Base-by-base conservation (phyloP, 371 early-diverging fungal genomes). In the Neoconidiobolus thromboides region DNA sequence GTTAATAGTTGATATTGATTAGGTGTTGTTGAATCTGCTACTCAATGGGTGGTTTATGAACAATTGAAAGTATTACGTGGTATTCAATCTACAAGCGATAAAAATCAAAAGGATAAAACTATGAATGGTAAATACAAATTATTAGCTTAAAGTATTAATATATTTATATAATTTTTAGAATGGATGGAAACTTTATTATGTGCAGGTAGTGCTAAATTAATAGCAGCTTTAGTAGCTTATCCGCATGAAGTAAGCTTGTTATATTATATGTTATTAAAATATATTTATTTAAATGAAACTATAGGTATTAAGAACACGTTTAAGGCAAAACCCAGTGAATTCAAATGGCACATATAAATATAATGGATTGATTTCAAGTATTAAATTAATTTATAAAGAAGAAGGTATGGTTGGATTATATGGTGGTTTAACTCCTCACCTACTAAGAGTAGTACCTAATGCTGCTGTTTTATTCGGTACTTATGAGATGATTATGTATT, bases 31-130 rank as follows among this genome's bases (percentile, higher is more conserved):
- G 95, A 96, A 64, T 81, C 86, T 5, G 87, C 92, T 0, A 79
- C 93, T 37, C 95, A 96, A 68, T 96, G 94, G 87, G 87, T 89
- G 55, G 78, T 87, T 38, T 96, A 96, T 68, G 97, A 96, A 66
- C 76, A 89, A 44, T 71, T 95, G 54, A 96, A 96, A 65, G 73
- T 62, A 36, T 65, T 48, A n/a, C 47, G 5, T 12, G 26, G 26
- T 4, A 4, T 14, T 14, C 14, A 14, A 5, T 26, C 14, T 49
- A 49, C 10, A 12, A 5, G 14, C 10, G 14, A 49, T 49, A 4
- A 4, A 49, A 12, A 12, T 49, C 14, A 49, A 4, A 12, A 4
- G 14, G 12, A 40, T 37, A 26, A 54, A 54, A 44, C 43, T 15
- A 43, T n/a, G 12, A 3, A 12, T 49, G 7, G 37, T 9, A 59